These are phyloP conservation scores for Trichoderma cornu-damae DNA, from an alignment of 2,329 filamentous ascomycete species.

Conservation along the genomic window DNA sequence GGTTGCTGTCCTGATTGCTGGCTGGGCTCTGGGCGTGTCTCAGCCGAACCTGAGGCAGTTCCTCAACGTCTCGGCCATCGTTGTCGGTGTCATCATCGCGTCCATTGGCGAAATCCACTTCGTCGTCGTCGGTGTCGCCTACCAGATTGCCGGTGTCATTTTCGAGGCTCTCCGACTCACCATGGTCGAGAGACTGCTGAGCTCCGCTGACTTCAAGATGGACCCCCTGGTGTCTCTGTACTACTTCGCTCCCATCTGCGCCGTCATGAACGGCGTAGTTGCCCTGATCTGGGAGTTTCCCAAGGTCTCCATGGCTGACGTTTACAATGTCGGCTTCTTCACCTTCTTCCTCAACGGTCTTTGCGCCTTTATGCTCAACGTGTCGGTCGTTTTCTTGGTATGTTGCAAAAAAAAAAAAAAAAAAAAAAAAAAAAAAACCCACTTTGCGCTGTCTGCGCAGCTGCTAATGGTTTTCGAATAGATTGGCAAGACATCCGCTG, in stretches of 20 bases:
- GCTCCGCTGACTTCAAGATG: slow-evolving; percentile 85
- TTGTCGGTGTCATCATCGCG: slow-evolving; percentile 89
- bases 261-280: slow-evolving; percentile 71
- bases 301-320: slow-evolving; percentile 60
- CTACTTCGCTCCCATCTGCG: slow-evolving; percentile 84
- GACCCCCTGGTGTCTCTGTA: slow-evolving; percentile 83
- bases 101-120: slow-evolving; percentile 96
- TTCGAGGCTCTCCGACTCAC: slow-evolving; percentile 80
- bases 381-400: slow-evolving; percentile 82
- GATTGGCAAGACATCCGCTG: slow-evolving; percentile 84
- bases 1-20: slow-evolving; percentile 83
- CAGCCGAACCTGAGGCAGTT: slow-evolving; percentile 82
- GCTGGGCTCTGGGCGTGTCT: slow-evolving; percentile 81
- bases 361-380: slow-evolving; percentile 75
- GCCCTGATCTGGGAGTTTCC: slow-evolving; percentile 71
- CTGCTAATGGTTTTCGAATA: slow-evolving; percentile 37
- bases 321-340: slow-evolving; percentile 67
- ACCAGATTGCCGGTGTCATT: slow-evolving; percentile 70
- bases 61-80: slow-evolving; percentile 90
- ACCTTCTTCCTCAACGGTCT: slow-evolving; percentile 71
- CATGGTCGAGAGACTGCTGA: slow-evolving; percentile 78
- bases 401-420: too few species aligned
- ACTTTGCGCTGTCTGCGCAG: neutral
- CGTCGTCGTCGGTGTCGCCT: slow-evolving; percentile 71
- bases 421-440: too few species aligned